Percentiles rank a stretch among this genome's conserved stretches.
phyloP scores from a whole-genome alignment of 2,329 filamentous ascomycete species.

The Bimuria novae-zelandiae region DNA sequence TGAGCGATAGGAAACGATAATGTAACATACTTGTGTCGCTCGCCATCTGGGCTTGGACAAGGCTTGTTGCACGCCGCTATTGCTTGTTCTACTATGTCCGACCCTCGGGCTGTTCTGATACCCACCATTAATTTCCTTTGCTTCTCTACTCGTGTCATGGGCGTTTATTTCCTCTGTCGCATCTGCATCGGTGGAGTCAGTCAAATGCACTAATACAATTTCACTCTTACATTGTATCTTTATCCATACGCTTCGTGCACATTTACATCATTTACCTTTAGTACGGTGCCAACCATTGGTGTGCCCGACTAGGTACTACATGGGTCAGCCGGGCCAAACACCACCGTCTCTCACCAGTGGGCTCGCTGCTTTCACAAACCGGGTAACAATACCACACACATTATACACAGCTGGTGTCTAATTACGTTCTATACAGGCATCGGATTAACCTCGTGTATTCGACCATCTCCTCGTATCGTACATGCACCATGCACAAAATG shows the following conservation, averaged over 20 bases:
- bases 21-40: conserved; percentile 9
- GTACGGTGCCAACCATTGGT: too few relatives aligned
- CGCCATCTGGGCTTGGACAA: conserved; percentile 7
- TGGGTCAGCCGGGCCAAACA: too few relatives aligned
- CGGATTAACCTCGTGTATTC: conserved; percentile 5
- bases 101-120: conserved; percentile 28
- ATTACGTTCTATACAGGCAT: conserved; percentile 6
- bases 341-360: not conserved
- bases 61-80: conserved; percentile 24
- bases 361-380: not conserved
- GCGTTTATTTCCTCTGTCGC: conserved; percentile 14
- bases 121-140: conserved; percentile 27
- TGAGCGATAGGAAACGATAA: conserved; percentile 26
- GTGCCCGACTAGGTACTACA: too few relatives aligned
- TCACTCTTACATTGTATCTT: not conserved
- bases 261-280: conserved; percentile 1
- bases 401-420: not conserved
- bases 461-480: not conserved
- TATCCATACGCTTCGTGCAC: not conserved
- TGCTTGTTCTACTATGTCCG: conserved; percentile 29
- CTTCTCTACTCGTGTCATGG: conserved; percentile 11
- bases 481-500: not conserved
- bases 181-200: conserved; percentile 4
- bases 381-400: not conserved
- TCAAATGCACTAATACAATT: conserved; percentile 8